Conservation (phyloP, 805 yeast species). For the Lipomyces anomalus region DNA sequence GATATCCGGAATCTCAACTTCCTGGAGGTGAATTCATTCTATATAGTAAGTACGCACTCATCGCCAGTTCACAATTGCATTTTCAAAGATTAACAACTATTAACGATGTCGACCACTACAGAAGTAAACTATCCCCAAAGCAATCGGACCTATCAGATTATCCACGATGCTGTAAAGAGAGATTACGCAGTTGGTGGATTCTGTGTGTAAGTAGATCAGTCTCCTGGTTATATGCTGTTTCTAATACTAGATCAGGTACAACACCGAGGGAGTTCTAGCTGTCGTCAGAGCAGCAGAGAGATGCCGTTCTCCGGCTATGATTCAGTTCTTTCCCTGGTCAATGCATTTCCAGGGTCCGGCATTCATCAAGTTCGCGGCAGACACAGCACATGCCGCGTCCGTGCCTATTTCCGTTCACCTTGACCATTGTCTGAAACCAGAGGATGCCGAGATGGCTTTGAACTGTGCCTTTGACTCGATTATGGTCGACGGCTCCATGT, state of each 20-base stretch:
- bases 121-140: conserved; percentile 20
- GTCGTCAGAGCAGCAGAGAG: conserved; percentile 37
- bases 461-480: conserved; percentile 37
- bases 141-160: conserved; percentile 32
- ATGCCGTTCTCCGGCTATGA: conserved; percentile 33
- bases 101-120: too few species aligned
- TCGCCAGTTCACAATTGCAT: too few species aligned
- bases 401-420: conserved; percentile 37
- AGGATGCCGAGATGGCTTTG: conserved; percentile 33
- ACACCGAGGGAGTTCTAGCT: conserved; percentile 36
- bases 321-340: conserved; percentile 39
- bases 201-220: too few species aligned
- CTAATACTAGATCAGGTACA: conserved; percentile 24
- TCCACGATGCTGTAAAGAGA: conserved; percentile 32
- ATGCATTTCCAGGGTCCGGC: conserved; percentile 33
- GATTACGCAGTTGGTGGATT: conserved; percentile 36
- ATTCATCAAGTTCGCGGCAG: conserved; percentile 30
- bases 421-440: conserved; percentile 36
- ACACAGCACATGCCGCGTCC: conserved; percentile 30
- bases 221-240: too few species aligned
- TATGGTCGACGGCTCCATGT: conserved; percentile 39
- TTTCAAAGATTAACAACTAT: too few species aligned
- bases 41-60: too few species aligned
- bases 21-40: too few species aligned
- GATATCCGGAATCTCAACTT: too few species aligned